These are phyloP conservation scores for Sphaerobolus stellatus DNA, from an alignment of 1,284 basidiomycete genomes.

Conservation along the genomic window DNA sequence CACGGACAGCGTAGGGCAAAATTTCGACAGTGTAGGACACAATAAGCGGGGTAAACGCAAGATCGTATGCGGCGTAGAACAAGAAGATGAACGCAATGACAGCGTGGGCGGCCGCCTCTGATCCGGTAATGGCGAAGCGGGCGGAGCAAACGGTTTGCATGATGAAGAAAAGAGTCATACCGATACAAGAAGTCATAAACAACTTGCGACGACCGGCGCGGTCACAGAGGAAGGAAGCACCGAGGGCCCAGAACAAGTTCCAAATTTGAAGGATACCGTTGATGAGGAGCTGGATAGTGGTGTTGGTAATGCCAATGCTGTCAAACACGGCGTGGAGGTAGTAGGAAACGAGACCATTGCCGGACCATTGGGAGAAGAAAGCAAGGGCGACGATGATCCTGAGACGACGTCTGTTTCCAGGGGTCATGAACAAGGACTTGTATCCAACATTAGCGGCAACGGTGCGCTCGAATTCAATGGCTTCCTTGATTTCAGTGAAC, in stretches of 20 bases:
- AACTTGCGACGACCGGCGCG: constrained; percentile 59
- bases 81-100: constrained; percentile 79
- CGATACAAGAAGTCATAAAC: constrained; percentile 59
- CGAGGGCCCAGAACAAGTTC: constrained; percentile 65
- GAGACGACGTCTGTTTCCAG: constrained; percentile 68
- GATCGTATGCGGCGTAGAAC: constrained; percentile 67
- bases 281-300: constrained; percentile 62
- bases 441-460: constrained; percentile 60
- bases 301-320: constrained; percentile 67
- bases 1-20: constrained; percentile 67
- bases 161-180: constrained; percentile 71
- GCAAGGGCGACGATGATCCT: constrained; percentile 67
- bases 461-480: constrained; percentile 61
- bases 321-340: constrained; percentile 73
- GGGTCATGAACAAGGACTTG: constrained; percentile 54
- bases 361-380: constrained; percentile 71
- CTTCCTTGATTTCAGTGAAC: constrained; percentile 73
- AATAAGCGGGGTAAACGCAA: constrained; percentile 73
- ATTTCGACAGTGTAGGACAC: constrained; percentile 77
- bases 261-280: constrained; percentile 76
- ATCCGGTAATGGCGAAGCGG: constrained; percentile 48
- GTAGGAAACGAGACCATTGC: constrained; percentile 74
- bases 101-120: constrained; percentile 52
- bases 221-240: constrained; percentile 59
- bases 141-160: constrained; percentile 74